These are phyloP conservation scores for Neurospora pannonica DNA, from an alignment of 495 filamentous ascomycete species.

Conservation along the genomic window DNA sequence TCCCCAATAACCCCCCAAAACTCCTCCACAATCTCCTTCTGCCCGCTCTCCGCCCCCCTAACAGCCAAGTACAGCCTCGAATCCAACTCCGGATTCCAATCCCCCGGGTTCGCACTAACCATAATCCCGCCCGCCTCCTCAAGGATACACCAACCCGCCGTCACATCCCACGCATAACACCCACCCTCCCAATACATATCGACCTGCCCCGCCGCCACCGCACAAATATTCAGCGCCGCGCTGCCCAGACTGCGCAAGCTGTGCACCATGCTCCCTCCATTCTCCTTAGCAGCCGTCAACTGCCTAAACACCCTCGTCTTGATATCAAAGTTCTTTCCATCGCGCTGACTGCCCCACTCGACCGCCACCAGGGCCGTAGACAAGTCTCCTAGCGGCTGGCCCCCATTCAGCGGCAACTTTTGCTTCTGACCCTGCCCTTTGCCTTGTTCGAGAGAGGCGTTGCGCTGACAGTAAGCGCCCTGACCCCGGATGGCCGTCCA, in stretches of 20 bases:
- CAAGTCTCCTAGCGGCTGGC: constrained; percentile 46
- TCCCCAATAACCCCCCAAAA: constrained; percentile 53
- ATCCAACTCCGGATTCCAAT: constrained; percentile 68
- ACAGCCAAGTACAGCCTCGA: constrained; percentile 71
- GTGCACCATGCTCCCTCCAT: constrained; percentile 78
- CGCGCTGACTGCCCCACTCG: constrained; percentile 72
- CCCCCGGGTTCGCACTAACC: constrained; percentile 66
- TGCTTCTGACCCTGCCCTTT: constrained; percentile 11
- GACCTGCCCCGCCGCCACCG: constrained; percentile 66
- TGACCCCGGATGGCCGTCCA: constrained; percentile 62
- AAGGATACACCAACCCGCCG: constrained; percentile 83
- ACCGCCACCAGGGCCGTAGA: constrained; percentile 54
- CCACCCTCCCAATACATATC: constrained; percentile 93
- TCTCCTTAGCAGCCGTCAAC: constrained; percentile 51
- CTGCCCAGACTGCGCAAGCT: constrained; percentile 63
- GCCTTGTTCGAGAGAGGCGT: constrained; percentile 19
- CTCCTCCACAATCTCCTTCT: constrained; percentile 69
- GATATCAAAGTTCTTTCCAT: constrained; percentile 64
- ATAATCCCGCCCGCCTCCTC: constrained; percentile 76
- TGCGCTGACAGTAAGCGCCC: constrained; percentile 52
- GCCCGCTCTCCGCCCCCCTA: constrained; percentile 53
- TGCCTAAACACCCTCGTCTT: constrained; percentile 61
- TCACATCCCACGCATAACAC: constrained; percentile 93
- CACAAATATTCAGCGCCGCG: constrained; percentile 77
- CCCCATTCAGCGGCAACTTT: constrained; percentile 49